Evolutionary conservation across 2,329 filamentous ascomycete species (phyloP), one percentile per base, ranked within the genome.

Genomic region (Aplosporella prunicola): DNA sequence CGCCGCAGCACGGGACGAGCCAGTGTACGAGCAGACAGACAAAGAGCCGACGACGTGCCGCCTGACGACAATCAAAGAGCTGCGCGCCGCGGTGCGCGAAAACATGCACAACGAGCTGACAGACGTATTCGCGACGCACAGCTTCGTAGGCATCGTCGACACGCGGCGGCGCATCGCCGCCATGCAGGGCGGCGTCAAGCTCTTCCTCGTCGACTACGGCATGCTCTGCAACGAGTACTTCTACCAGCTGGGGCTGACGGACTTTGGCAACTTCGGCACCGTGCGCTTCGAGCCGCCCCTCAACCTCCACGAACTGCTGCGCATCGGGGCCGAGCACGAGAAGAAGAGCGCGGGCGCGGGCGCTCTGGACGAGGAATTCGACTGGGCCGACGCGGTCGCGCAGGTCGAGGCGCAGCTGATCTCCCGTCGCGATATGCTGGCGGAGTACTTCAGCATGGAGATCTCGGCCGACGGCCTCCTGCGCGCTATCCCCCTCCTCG

Each of bases 151-250:
- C 2, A 70, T 98, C 17, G 85, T 96, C 2, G 91, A 98, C 52
- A 82, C 89, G 51, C 74, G 72, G 26, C 80, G 86, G 33, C 82
- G 91, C 9, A 75, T 98, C 9, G 88, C 80, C n/a, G 87, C 91
- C 11, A 82, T 98, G 24, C 91, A 98, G 61, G 80, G 84, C 23
- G 91, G 89, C 10, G 82, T 96, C 7, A 93, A 88, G 55, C 72
- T 98, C 6, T 95, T 83, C 57, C 74, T 98, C 15, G 71, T 98
- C 35, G 91, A 98, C 60, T 98, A 98, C 53, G 91, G 87, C 9
- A 78, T 89, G 55, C 66, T 83, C 1, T 83, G 60, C 56, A 82
- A 78, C 44, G 89, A 96, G 50, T 93, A 89, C 57, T 93, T 96
- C 58, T 98, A 98, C 63, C 91, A 98, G 61, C 65, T 96, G 14